Conservation (phyloP, 2,329 filamentous ascomycete genomes). For the Seiridium cupressi region DNA sequence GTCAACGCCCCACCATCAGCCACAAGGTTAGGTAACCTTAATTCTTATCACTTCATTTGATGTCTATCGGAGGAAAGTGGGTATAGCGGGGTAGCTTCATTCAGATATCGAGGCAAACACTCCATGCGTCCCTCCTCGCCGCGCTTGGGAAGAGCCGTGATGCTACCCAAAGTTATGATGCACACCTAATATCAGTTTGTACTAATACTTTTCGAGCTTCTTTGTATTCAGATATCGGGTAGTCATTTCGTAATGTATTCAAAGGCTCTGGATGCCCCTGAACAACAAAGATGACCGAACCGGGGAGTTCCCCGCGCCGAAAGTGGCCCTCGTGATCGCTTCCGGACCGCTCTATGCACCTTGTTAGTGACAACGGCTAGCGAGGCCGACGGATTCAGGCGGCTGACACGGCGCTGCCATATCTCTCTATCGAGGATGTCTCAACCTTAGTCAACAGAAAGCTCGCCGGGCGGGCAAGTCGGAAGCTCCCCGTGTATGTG, state of each 20-base stretch:
- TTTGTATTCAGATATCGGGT: not conserved
- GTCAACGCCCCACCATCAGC: not conserved
- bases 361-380: not conserved
- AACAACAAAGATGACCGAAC: not conserved
- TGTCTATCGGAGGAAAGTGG: conserved; percentile 1
- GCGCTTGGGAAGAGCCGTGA: not conserved
- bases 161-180: not conserved
- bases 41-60: conserved; percentile 5
- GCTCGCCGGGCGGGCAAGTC: not conserved
- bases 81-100: conserved; percentile 5
- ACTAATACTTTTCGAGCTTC: not conserved
- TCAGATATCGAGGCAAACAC: not conserved
- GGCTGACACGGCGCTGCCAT: conserved; percentile 1
- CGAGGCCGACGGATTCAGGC: conserved; percentile 12
- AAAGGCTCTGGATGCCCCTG: not conserved
- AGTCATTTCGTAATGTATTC: not conserved
- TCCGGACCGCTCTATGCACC: not conserved
- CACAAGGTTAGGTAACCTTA: conserved; percentile 5
- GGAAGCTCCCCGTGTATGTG: not conserved
- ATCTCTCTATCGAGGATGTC: conserved; percentile 7
- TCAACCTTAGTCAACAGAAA: conserved; percentile 1
- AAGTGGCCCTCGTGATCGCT: conserved; percentile 6
- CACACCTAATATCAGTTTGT: too few species aligned
- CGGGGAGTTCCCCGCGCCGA: conserved; percentile 7
- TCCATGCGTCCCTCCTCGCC: not conserved